These are phyloP conservation scores for Dioszegia hungarica DNA, from an alignment of 768 basidiomycete species.

Conservation along the genomic window DNA sequence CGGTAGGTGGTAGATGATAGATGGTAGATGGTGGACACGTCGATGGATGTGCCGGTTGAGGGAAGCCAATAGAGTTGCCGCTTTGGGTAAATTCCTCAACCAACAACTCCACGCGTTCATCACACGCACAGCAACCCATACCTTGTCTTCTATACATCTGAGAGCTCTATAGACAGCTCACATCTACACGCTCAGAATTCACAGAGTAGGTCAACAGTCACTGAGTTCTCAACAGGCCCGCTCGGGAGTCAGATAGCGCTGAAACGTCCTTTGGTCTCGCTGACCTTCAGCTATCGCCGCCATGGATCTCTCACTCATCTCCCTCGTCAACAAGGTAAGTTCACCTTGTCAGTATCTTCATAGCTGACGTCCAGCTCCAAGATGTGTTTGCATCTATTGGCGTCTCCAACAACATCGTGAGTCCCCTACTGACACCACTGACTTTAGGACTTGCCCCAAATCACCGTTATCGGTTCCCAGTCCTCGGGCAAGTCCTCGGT, in stretches of 20 bases:
- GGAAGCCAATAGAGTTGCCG: neutral
- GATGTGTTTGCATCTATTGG: slow-evolving; percentile 22
- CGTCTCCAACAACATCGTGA: slow-evolving; percentile 18
- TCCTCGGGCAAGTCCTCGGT: slow-evolving; percentile 52
- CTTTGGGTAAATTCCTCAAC: neutral
- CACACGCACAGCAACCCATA: neutral
- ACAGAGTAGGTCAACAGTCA: too few species aligned
- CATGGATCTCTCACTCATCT: slow-evolving; percentile 51
- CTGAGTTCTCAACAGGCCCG: too few species aligned
- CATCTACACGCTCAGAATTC: too few species aligned
- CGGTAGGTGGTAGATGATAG: neutral
- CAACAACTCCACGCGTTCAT: too few species aligned
- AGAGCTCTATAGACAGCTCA: neutral
- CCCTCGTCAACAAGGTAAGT: slow-evolving; percentile 50
- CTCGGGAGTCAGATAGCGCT: too few species aligned
- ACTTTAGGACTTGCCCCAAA: slow-evolving; percentile 52
- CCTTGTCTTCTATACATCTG: neutral
- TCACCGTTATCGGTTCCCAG: slow-evolving; percentile 53
- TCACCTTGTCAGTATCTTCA: too few species aligned
- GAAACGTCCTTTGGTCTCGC: too few species aligned
- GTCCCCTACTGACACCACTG: neutral
- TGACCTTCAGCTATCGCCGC: slow-evolving; percentile 1
- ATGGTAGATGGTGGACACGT: neutral
- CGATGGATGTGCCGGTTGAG: neutral
- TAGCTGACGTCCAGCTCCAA: slow-evolving; percentile 15